These are phyloP conservation scores for Brettanomyces bruxellensis DNA, from an alignment of 805 yeast species.

Conservation along the genomic window DNA sequence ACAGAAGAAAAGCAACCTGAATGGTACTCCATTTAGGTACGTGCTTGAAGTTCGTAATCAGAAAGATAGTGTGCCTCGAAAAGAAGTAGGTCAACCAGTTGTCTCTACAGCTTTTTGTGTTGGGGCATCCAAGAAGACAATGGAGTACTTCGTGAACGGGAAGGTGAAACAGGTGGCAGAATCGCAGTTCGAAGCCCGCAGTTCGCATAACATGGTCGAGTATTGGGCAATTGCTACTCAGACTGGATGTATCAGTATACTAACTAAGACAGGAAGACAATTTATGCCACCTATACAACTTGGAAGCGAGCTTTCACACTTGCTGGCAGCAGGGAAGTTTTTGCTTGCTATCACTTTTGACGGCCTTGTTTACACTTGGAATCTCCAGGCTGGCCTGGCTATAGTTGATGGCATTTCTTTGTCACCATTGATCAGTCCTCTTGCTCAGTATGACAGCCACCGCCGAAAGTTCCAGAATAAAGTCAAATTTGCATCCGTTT, in stretches of 20 bases:
- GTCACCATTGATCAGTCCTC: constrained; percentile 42
- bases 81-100: not conserved
- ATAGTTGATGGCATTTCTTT: constrained; percentile 37
- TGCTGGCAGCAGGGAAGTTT: constrained; percentile 26
- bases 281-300: constrained; percentile 41
- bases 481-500: constrained; percentile 13
- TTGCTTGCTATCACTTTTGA: constrained; percentile 38
- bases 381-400: constrained; percentile 25
- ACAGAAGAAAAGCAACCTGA: not conserved
- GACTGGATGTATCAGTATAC: constrained; percentile 42
- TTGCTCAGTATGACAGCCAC: constrained; percentile 11
- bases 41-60: constrained; percentile 20
- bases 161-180: constrained; percentile 27
- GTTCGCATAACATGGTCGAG: constrained; percentile 31
- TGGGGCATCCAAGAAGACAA: constrained; percentile 4
- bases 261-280: constrained; percentile 36
- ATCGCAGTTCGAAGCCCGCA: constrained; percentile 20
- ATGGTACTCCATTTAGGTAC: constrained; percentile 10
- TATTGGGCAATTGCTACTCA: constrained; percentile 52
- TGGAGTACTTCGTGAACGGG: constrained; percentile 35
- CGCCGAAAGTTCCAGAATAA: constrained; percentile 18
- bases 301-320: constrained; percentile 35
- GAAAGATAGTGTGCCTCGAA: constrained; percentile 17
- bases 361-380: constrained; percentile 46
- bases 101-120: constrained; percentile 6